phyloP scores from a whole-genome alignment of 345 rosid species.

The Hibiscus syriacus region DNA sequence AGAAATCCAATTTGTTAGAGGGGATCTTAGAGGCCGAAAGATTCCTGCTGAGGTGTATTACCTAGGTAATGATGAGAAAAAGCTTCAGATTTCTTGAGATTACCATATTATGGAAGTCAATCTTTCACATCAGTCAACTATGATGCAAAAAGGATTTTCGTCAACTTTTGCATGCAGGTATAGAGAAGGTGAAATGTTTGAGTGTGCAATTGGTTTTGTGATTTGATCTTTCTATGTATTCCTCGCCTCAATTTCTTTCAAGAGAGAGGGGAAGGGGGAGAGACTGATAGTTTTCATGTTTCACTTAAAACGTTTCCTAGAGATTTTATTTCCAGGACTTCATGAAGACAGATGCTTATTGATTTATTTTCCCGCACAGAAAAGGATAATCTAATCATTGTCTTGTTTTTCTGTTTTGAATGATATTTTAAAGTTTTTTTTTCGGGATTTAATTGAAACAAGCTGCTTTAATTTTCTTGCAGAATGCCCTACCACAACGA shows the following conservation, averaged over 20 bases:
- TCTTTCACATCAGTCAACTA: neutral
- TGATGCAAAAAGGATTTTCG: neutral
- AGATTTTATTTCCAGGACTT: neutral
- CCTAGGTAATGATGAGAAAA: neutral
- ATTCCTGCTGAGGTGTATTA: neutral
- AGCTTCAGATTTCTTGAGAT: neutral
- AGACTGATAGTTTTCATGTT: neutral
- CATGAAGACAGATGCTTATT: neutral
- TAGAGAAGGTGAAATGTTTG: neutral
- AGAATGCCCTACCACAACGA: constrained; percentile 87
- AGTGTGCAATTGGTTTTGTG: neutral
- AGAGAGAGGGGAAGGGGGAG: no score
- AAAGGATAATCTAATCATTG: neutral
- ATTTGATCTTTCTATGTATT: neutral
- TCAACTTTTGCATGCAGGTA: neutral
- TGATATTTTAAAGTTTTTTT: neutral
- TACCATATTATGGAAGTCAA: neutral
- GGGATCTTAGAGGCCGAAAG: neutral
- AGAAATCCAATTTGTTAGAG: neutral
- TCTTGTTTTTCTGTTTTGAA: neutral
- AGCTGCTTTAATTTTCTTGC: constrained; percentile 17
- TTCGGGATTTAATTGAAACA: neutral
- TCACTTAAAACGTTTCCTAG: neutral
- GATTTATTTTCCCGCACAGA: neutral
- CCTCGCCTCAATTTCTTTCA: neutral